Evolutionary conservation across 2,329 filamentous ascomycete genomes (phyloP).

Genomic region (Blumeria graminis): DNA sequence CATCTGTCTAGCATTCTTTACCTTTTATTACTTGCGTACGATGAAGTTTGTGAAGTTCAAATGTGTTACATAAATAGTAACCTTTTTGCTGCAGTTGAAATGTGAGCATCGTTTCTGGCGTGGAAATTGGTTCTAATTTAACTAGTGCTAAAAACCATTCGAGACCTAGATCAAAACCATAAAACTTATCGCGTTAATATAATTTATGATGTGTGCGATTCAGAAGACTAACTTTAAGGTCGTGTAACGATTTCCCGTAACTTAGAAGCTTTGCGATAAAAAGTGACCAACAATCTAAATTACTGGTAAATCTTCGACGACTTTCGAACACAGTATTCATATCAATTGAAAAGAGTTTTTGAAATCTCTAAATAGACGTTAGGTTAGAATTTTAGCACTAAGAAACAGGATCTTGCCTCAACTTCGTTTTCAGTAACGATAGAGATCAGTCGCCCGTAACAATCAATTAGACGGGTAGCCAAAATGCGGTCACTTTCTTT

Average conservation of each 20-base stretch:
- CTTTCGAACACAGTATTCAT: slow-evolving; percentile 13
- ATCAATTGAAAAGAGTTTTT: slow-evolving; percentile 5
- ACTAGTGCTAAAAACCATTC: slow-evolving; percentile 29
- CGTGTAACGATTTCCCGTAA: slow-evolving; percentile 18
- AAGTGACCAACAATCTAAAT: slow-evolving; percentile 23
- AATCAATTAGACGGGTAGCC: slow-evolving; percentile 4
- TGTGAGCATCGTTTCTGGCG: background rate
- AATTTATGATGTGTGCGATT: background rate
- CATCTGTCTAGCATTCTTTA: background rate
- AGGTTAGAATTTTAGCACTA: slow-evolving; percentile 19
- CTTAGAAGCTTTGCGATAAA: slow-evolving; percentile 27
- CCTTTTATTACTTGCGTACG: slow-evolving; percentile 4
- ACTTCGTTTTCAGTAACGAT: slow-evolving; percentile 7
- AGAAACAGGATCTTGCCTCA: slow-evolving; percentile 4
- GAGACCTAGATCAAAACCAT: slow-evolving; percentile 19
- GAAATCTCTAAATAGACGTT: slow-evolving; percentile 17
- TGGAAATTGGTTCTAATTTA: slow-evolving; percentile 18
- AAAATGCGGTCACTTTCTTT: background rate
- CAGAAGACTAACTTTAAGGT: slow-evolving; percentile 13
- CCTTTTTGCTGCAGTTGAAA: slow-evolving; percentile 6
- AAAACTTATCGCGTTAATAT: slow-evolving; percentile 15
- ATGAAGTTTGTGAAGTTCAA: background rate
- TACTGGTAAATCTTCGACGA: slow-evolving; percentile 22
- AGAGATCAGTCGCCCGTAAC: slow-evolving; percentile 7
- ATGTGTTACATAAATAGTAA: slow-evolving; percentile 3